phyloP scores from a whole-genome alignment of 1,139 yeast species.

The Saccharomyces hybrid region DNA sequence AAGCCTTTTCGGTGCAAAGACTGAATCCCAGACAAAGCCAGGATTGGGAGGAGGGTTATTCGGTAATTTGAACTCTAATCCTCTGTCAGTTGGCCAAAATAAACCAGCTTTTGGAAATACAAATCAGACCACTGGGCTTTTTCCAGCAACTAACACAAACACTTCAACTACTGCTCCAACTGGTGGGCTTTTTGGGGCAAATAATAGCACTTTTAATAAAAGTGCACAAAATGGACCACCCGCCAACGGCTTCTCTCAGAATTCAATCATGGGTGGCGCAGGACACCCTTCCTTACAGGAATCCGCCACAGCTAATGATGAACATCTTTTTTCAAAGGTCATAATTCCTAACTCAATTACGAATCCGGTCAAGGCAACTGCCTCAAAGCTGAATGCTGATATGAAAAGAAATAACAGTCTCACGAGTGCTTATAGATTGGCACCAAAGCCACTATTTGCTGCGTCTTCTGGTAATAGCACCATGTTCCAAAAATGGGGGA shows the following conservation, averaged over 20 bases:
- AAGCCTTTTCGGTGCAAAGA: slow-evolving; percentile 5
- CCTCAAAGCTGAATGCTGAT: slow-evolving; percentile 35
- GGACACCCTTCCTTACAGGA: not conserved
- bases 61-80: not conserved
- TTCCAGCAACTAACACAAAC: not conserved
- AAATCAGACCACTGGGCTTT: not conserved
- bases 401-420: slow-evolving; percentile 53
- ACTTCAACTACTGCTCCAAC: slow-evolving; percentile 10
- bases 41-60: not conserved
- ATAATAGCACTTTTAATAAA: slow-evolving; percentile 10
- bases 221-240: slow-evolving; percentile 8
- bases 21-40: not conserved
- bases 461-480: slow-evolving; percentile 8
- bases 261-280: not conserved
- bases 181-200: slow-evolving; percentile 23
- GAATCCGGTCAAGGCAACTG: slow-evolving; percentile 47
- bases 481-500: not conserved
- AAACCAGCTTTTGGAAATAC: not conserved
- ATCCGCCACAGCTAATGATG: not conserved
- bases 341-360: slow-evolving; percentile 28
- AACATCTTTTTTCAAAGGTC: slow-evolving; percentile 1
- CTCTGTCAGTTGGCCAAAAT: not conserved
- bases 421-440: slow-evolving; percentile 54
- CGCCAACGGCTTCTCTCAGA: not conserved
- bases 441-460: slow-evolving; percentile 35